phyloP scores from a whole-genome alignment of 805 yeast species.

The Candida nanaspora region DNA sequence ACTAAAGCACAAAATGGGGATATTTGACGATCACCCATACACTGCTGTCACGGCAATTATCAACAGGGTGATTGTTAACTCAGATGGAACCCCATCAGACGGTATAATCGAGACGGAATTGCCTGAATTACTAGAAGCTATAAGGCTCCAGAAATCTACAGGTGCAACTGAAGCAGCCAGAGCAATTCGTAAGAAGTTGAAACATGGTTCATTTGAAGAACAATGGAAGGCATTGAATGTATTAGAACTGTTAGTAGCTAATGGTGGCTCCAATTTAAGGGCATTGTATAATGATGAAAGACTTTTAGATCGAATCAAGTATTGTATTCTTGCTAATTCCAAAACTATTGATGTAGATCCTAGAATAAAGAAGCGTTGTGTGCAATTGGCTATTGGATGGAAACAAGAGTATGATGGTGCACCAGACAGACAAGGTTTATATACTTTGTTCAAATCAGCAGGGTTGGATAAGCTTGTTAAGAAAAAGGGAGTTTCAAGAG shows the following conservation, averaged over 20 bases:
- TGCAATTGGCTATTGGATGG: constrained; percentile 62
- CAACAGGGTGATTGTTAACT: constrained; percentile 39
- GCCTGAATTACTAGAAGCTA: constrained; percentile 51
- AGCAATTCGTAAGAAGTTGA: constrained; percentile 80
- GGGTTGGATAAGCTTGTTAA: constrained; percentile 24
- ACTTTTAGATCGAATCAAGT: constrained; percentile 54
- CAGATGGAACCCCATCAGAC: constrained; percentile 34
- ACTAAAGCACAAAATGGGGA: constrained; percentile 35
- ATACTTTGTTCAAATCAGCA: constrained; percentile 35
- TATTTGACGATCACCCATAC: constrained; percentile 52
- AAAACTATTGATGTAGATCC: constrained; percentile 24
- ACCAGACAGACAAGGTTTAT: constrained; percentile 42
- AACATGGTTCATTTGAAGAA: constrained; percentile 65
- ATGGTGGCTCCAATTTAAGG: constrained; percentile 37
- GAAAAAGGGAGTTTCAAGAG: constrained; percentile 1
- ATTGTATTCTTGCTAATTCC: constrained; percentile 32
- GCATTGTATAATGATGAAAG: constrained; percentile 60
- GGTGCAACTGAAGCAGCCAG: constrained; percentile 79
- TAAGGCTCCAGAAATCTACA: constrained; percentile 28
- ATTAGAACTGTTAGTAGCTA: constrained; percentile 53
- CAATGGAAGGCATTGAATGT: constrained; percentile 59
- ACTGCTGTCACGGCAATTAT: constrained; percentile 65
- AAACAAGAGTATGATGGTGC: constrained; percentile 43
- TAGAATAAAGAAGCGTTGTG: constrained; percentile 39
- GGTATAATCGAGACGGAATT: constrained; percentile 36